Evolutionary conservation across 148 eudicot species (phyloP).

Genomic region (Rheum nobile): DNA sequence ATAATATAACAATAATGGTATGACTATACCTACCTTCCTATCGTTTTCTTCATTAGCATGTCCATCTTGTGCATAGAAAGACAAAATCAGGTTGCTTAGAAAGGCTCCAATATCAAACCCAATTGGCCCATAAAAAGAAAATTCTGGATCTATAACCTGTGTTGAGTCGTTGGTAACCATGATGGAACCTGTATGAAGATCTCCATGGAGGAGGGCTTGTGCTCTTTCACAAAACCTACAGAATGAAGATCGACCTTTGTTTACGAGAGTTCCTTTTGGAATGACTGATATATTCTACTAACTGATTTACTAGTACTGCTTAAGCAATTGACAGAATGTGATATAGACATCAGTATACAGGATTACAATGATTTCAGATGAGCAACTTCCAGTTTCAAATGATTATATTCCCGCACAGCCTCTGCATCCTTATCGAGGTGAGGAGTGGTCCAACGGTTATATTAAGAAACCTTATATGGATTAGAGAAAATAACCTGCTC

Average conservation of each 20-base stretch:
- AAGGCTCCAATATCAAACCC: constrained; percentile 92
- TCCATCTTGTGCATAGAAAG: constrained; percentile 87
- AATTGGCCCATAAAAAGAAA: constrained; percentile 90
- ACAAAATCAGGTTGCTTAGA: constrained; percentile 69
- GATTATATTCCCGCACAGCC: constrained; percentile 74
- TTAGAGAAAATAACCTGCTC: constrained; percentile 92
- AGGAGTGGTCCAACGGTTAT: constrained; percentile 85
- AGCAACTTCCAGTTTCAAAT: constrained; percentile 77
- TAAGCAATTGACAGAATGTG: neutral
- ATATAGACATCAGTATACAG: constrained; percentile 1
- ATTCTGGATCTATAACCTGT: constrained; percentile 95
- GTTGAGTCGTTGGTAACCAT: constrained; percentile 86
- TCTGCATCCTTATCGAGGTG: constrained; percentile 73
- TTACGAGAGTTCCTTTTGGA: neutral
- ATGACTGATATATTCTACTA: no score
- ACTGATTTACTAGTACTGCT: neutral
- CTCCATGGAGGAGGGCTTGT: constrained; percentile 90
- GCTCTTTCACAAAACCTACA: constrained; percentile 90
- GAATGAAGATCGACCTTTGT: neutral
- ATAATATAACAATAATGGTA: no score
- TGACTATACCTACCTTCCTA: no score
- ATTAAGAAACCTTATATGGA: constrained; percentile 70
- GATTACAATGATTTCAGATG: constrained; percentile 68
- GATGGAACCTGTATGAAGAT: constrained; percentile 89
- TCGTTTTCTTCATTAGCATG: constrained; percentile 51